Percentiles rank a stretch among this genome's conserved stretches.
Conservation (phyloP, 352 stramenopile species). For the Pythium utonaiense region DNA sequence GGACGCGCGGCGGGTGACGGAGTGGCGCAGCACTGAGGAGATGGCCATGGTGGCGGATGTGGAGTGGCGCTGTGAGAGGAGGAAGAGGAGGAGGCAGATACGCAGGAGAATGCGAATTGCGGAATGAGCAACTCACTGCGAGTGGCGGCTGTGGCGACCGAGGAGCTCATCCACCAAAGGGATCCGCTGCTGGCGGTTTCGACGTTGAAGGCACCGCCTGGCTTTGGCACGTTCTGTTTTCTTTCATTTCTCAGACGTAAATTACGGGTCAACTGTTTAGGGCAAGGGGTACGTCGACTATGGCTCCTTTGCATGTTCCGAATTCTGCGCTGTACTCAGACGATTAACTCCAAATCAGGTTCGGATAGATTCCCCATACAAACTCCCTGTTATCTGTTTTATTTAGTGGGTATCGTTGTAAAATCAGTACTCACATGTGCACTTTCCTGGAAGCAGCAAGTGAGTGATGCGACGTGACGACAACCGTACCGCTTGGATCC, state of each 20-base stretch:
- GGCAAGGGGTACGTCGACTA: neutral
- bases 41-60: conserved; percentile 8
- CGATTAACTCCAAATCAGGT: too few relatives aligned
- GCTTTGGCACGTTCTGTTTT: neutral
- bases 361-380: too few relatives aligned
- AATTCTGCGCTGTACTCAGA: too few relatives aligned
- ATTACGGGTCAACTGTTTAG: conserved; percentile 1
- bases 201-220: conserved; percentile 1
- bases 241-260: conserved; percentile 8
- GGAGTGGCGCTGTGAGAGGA: neutral
- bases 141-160: neutral
- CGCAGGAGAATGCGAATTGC: neutral
- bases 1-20: neutral
- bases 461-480: neutral
- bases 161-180: neutral
- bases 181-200: neutral
- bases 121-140: neutral
- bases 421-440: neutral
- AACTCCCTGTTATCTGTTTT: too few relatives aligned
- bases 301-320: neutral
- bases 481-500: neutral
- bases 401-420: too few relatives aligned
- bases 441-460: neutral
- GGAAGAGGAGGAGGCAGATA: neutral
- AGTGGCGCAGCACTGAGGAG: neutral